Evolutionary conservation across 106 monocot species (phyloP).

Genomic region (Dioscorea dumetorum): DNA sequence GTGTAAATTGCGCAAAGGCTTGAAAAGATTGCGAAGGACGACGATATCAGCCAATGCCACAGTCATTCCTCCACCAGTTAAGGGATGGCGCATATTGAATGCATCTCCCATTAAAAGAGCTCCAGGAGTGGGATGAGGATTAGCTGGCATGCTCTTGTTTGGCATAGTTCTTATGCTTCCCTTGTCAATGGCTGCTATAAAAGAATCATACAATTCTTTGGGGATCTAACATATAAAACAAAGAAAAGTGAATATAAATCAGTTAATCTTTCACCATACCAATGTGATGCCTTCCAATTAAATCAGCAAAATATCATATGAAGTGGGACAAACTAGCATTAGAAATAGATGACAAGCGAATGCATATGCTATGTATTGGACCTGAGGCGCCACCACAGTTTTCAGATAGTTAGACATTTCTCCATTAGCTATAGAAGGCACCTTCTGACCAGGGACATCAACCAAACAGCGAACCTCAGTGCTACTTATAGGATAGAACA

Average conservation of each 20-base stretch:
- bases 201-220: slow-evolving; percentile 39
- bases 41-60: slow-evolving; percentile 85
- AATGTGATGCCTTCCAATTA: not conserved
- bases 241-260: not conserved
- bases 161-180: slow-evolving; percentile 83
- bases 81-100: slow-evolving; percentile 96
- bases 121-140: slow-evolving; percentile 82
- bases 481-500: slow-evolving; percentile 94
- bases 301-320: no score
- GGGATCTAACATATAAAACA: slow-evolving; percentile 48
- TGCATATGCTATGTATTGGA: slow-evolving; percentile 11
- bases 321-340: no score
- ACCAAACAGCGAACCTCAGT: slow-evolving; percentile 85
- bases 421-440: slow-evolving; percentile 76
- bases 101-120: slow-evolving; percentile 92
- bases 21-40: slow-evolving; percentile 69
- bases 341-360: not conserved
- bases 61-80: slow-evolving; percentile 99
- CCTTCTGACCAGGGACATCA: slow-evolving; percentile 85
- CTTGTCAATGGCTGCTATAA: slow-evolving; percentile 56
- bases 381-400: slow-evolving; percentile 84
- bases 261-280: not conserved
- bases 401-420: slow-evolving; percentile 88
- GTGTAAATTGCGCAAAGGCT: slow-evolving; percentile 64
- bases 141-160: slow-evolving; percentile 88